phyloP scores from a whole-genome alignment of 768 basidiomycete species.

The Grammothele lineata region DNA sequence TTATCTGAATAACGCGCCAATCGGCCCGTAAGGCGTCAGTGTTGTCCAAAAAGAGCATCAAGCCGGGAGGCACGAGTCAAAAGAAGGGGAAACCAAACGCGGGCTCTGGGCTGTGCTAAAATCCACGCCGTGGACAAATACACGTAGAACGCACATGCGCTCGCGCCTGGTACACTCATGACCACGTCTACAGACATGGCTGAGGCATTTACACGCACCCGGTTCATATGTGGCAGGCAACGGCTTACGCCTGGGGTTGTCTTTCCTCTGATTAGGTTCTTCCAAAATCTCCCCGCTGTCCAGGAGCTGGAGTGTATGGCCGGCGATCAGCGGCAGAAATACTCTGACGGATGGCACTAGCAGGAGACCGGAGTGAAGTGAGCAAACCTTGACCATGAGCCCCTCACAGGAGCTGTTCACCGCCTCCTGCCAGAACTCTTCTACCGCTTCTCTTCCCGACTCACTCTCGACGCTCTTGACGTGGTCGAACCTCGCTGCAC shows the following conservation, averaged over 20 bases:
- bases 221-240: slow-evolving; percentile 86
- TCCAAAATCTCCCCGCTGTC: slow-evolving; percentile 47
- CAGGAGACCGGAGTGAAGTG: slow-evolving; percentile 2
- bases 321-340: slow-evolving; percentile 11
- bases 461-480: slow-evolving; percentile 70
- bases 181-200: no score
- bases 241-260: slow-evolving; percentile 51
- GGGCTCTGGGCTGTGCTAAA: slow-evolving; percentile 2
- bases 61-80: neutral
- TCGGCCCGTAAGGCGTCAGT: neutral
- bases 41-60: no score
- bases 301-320: slow-evolving; percentile 46
- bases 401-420: slow-evolving; percentile 82
- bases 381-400: slow-evolving; percentile 83
- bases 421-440: slow-evolving; percentile 73
- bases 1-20: slow-evolving; percentile 47
- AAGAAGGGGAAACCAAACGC: no score
- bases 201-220: slow-evolving; percentile 28
- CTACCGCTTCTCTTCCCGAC: slow-evolving; percentile 55
- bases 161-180: no score
- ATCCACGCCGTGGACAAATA: no score
- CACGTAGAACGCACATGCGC: no score
- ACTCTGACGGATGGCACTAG: no score
- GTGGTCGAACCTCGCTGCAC: slow-evolving; percentile 62
- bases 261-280: slow-evolving; percentile 29